These are phyloP conservation scores for Hemisphaericaspora subhashii DNA, from an alignment of 1,139 yeast genomes.

Conservation along the genomic window DNA sequence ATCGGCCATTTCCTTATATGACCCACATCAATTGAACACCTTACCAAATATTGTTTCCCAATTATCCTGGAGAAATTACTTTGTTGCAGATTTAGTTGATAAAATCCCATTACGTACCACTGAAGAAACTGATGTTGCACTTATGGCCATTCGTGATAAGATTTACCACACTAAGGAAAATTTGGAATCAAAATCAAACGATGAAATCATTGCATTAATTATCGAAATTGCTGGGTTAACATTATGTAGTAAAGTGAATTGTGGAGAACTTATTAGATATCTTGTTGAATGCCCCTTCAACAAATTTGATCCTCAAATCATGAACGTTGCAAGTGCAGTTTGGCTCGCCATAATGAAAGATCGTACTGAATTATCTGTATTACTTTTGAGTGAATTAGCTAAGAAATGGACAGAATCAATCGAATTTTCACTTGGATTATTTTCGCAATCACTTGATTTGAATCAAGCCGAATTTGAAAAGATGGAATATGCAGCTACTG, in stretches of 20 bases:
- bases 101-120: constrained; percentile 33
- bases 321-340: constrained; percentile 67
- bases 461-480: constrained; percentile 59
- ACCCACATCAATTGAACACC: constrained; percentile 47
- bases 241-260: constrained; percentile 42
- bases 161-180: constrained; percentile 12
- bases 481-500: constrained; percentile 92
- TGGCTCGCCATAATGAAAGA: constrained; percentile 86
- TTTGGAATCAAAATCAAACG: constrained; percentile 17
- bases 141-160: constrained; percentile 24
- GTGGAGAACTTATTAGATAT: constrained; percentile 55
- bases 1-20: constrained; percentile 29
- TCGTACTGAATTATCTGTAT: constrained; percentile 52
- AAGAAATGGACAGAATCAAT: constrained; percentile 70
- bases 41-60: constrained; percentile 77
- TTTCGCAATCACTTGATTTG: constrained; percentile 59
- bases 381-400: constrained; percentile 69
- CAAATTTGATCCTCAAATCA: constrained; percentile 57
- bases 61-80: constrained; percentile 68
- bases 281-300: constrained; percentile 73
- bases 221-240: constrained; percentile 52
- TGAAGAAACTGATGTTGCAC: constrained; percentile 27
- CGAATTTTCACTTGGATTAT: constrained; percentile 62
- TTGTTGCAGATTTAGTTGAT: constrained; percentile 41
- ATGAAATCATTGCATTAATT: constrained; percentile 44